Evolutionary conservation across 129 eudicot species (phyloP).

Genomic region (Centaurea solstitialis): DNA sequence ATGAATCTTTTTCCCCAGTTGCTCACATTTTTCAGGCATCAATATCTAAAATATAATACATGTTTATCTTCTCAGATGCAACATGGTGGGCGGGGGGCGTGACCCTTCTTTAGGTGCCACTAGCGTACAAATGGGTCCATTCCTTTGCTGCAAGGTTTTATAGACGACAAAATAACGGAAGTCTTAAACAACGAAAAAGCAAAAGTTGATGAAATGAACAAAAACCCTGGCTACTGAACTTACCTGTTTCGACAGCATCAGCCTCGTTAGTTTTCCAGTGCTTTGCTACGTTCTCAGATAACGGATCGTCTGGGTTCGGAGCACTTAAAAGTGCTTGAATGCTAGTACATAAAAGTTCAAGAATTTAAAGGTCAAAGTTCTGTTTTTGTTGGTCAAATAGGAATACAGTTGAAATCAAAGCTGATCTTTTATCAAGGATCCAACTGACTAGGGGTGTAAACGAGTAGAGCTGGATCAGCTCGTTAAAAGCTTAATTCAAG

Average conservation of each 20-base stretch:
- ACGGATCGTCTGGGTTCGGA: slow-evolving; percentile 61
- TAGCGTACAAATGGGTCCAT: slow-evolving; percentile 57
- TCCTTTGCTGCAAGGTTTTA: slow-evolving; percentile 42
- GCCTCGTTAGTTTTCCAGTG: slow-evolving; percentile 61
- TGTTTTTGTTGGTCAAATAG: not conserved
- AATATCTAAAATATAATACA: not conserved
- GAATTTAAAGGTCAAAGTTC: not conserved
- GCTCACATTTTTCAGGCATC: not conserved
- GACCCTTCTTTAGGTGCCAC: slow-evolving; percentile 22
- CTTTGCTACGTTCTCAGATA: slow-evolving; percentile 56
- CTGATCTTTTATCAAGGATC: too few species aligned
- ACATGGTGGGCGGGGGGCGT: not conserved
- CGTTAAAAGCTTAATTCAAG: too few species aligned
- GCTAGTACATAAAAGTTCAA: slow-evolving; percentile 23
- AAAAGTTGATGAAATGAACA: not conserved
- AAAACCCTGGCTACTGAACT: not conserved
- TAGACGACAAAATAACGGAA: not conserved
- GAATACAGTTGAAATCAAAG: not conserved
- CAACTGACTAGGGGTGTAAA: too few species aligned
- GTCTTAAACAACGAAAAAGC: not conserved
- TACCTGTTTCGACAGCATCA: slow-evolving; percentile 61
- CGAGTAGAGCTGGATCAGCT: too few species aligned
- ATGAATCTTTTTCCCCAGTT: not conserved
- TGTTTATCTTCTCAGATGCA: not conserved
- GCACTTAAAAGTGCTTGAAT: slow-evolving; percentile 65